These are phyloP conservation scores for Colletotrichum sp. DNA, from an alignment of 2,329 filamentous ascomycete genomes.

Conservation along the genomic window DNA sequence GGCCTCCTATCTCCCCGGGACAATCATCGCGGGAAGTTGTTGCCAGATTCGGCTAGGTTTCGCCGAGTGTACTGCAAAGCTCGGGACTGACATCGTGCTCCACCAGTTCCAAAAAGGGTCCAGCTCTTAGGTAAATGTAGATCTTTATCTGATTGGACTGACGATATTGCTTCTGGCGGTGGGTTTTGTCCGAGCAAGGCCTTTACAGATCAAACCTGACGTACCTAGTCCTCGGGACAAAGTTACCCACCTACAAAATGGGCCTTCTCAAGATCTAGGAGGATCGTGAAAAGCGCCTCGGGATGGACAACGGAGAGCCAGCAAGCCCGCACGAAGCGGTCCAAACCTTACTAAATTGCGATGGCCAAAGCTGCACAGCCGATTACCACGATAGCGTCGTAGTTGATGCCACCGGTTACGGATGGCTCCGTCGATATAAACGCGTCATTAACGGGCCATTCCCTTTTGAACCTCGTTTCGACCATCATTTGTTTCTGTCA, in stretches of 20 bases:
- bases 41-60: background rate
- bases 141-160: background rate
- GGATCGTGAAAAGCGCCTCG: background rate
- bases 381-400: background rate
- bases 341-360: background rate
- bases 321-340: background rate
- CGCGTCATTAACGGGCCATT: background rate
- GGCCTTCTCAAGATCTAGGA: background rate
- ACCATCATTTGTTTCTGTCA: rapidly evolving
- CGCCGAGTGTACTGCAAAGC: background rate
- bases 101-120: background rate
- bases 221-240: background rate
- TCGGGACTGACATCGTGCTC: background rate
- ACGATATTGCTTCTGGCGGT: background rate
- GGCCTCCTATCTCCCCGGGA: background rate
- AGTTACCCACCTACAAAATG: background rate
- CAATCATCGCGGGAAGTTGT: background rate
- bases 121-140: background rate
- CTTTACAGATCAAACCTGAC: background rate
- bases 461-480: rapidly evolving
- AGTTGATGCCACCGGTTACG: background rate
- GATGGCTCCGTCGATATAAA: background rate
- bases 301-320: background rate
- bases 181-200: background rate
- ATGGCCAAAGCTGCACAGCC: background rate